Evolutionary conservation across 768 basidiomycete species (phyloP), one percentile per base, ranked within the genome.

Genomic region (Baorangia bicolor): DNA sequence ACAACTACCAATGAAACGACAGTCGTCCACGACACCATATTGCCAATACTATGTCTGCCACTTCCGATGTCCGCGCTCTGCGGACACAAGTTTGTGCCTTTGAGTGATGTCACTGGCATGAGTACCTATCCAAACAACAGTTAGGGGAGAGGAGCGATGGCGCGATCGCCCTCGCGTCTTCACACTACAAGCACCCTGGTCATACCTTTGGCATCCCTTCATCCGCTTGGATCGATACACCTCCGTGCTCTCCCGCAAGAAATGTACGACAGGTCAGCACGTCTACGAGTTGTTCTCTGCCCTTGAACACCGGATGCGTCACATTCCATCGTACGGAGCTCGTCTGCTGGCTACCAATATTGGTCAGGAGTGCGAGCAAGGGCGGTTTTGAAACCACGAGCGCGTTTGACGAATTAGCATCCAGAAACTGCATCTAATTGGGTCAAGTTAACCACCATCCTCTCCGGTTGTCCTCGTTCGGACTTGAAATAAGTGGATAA

Each of bases 371-470:
- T 7, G 80, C 70, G 41, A 85, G 75, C 57, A 87, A 66, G 1
- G 85, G 84, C 0, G 77, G 75, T 60, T 86, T 86, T 37, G 75
- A 82, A 34, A 85, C 64, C 2, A 74, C 79, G 30, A 86, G 65
- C 0, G 75, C 69, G 48, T 75, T 71, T 5, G 71, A 56, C 31
- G 76, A 67, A 31, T 74, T 57, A 23, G 78, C 74, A 5, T 68
- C 55, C 47, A 81, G 65, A 64, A 84, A 81, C 47, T 73, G 70
- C 62, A 79, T 74, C 81, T 85, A 54, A 44, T 42, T 34, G 18
- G n/a, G 21, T n/a, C 42, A 39, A 10, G 41, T 50, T 5, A 34
- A 9, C 20, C 30, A 35, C 41, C 12, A 7, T 38, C n/a, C 14
- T 38, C 12, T 28, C n/a, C 30, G 16, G 25, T 34, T 28, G 23